Base-by-base conservation (phyloP, 2,329 filamentous ascomycete species). In the Ophiostoma ips region DNA sequence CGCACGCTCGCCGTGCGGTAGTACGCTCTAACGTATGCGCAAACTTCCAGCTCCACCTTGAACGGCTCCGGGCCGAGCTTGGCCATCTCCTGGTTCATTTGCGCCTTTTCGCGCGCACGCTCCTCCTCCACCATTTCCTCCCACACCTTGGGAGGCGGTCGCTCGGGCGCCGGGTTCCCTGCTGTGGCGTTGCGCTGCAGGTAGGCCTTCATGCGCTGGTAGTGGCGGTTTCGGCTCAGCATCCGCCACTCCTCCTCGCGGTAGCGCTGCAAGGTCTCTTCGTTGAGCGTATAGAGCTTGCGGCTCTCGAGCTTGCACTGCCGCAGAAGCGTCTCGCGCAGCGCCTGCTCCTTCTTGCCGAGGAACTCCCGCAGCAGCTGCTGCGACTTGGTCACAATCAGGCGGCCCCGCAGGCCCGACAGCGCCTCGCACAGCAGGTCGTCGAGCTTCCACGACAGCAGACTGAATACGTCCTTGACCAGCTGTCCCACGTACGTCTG, bases 1-100 rank as follows among this genome's bases (percentile, higher is more conserved):
- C 83, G 73, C 33, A 71, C 65, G 0, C 77, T 74, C 0, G 84
- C 82, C 5, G 82, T 73, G 44, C 76, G 70, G 59, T 88, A 88
- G 61, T 87, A 88, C 0, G 75, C 81, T 0, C 81, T 69, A 41
- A 85, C 71, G 4, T 78, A 77, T 0, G 79, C 71, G 0, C 83
- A 74, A 0, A 83, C 75, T 9, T 72, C 68, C 1, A 88, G 62
- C 58, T 87, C 83, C 0, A 66, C 63, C 1, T 68, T 60, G 56
- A 77, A 87, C 0, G 70, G 67, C 57, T 87, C 83, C 0, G 66
- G 61, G 0, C 71, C 72, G 11, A 86, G 65, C 24, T 71, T 72
- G 12, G 61, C 56, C 7, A 68, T 54, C 24, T 77, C 69, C 7
- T 60, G 56, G 19, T 64, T 62, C 8, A 73, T 66, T 28, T 63